A percentile compares a stretch with the other conserved stretches of the same genome.
phyloP scores from a whole-genome alignment of 2,329 filamentous ascomycete genomes.

The Pseudogymnoascus sp. region DNA sequence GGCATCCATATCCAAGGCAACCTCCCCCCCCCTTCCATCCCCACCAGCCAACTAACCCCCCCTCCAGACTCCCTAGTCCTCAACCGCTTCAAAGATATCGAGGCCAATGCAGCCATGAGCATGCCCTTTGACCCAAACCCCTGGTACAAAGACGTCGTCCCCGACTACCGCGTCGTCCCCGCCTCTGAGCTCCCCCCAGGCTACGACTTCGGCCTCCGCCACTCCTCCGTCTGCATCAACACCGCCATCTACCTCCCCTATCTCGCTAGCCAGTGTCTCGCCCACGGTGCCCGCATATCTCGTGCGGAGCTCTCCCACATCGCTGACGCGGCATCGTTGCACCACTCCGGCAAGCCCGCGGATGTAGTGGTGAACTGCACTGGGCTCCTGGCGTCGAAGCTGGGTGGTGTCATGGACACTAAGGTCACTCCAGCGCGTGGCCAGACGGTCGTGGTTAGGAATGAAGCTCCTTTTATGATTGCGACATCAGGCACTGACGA shows the following conservation, averaged over 20 bases:
- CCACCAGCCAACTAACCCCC: background rate
- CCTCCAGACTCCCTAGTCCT: conserved; percentile 41
- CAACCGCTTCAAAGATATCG: conserved; percentile 50
- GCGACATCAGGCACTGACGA: conserved; percentile 55
- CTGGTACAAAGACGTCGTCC: conserved; percentile 65
- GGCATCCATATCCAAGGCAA: conserved; percentile 71
- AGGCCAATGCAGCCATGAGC: conserved; percentile 48
- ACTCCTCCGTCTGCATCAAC: conserved; percentile 87
- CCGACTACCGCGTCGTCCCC: conserved; percentile 58
- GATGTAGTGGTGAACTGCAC: conserved; percentile 79
- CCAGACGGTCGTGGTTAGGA: conserved; percentile 63
- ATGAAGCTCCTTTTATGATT: conserved; percentile 52
- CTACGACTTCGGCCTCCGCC: conserved; percentile 63
- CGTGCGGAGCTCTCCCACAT: conserved; percentile 62
- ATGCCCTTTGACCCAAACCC: conserved; percentile 59
- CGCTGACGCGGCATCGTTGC: conserved; percentile 53
- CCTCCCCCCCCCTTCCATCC: background rate
- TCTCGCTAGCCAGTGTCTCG: conserved; percentile 71
- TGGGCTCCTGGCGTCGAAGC: conserved; percentile 62
- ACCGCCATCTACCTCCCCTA: conserved; percentile 80
- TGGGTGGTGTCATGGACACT: conserved; percentile 74
- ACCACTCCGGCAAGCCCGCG: conserved; percentile 48
- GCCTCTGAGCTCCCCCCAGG: conserved; percentile 51
- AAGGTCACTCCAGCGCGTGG: conserved; percentile 69
- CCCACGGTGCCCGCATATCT: conserved; percentile 60